phyloP scores from a whole-genome alignment of 495 filamentous ascomycete species.

The Tuber melanosporum region DNA sequence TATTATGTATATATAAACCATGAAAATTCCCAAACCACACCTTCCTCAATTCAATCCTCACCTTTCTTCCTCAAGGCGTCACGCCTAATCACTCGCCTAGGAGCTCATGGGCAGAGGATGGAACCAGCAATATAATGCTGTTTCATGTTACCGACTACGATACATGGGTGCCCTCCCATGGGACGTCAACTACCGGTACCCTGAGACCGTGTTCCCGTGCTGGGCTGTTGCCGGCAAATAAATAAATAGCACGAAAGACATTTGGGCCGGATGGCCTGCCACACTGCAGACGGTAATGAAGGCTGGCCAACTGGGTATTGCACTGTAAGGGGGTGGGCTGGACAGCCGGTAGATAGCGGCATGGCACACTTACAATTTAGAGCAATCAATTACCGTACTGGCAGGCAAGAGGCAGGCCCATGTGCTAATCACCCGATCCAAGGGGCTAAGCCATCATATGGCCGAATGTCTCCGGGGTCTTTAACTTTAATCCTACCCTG shows the following conservation, averaged over 20 bases:
- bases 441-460: not conserved
- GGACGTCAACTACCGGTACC: not conserved
- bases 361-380: not conserved
- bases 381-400: not conserved
- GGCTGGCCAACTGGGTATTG: not conserved
- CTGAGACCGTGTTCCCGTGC: not conserved
- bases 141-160: no score
- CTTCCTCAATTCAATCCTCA: no score
- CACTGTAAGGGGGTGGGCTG: not conserved
- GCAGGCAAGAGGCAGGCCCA: no score
- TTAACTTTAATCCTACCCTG: not conserved
- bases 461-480: not conserved
- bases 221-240: not conserved
- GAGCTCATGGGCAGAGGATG: no score
- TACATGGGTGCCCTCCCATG: not conserved
- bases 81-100: no score
- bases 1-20: no score
- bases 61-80: no score
- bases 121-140: no score
- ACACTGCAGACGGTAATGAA: not conserved
- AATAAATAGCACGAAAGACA: not conserved
- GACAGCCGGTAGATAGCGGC: not conserved
- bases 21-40: no score
- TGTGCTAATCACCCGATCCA: not conserved
- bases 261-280: not conserved